Evolutionary conservation across 2,329 filamentous ascomycete species (phyloP).

Genomic region (Stromatinia cepivora): DNA sequence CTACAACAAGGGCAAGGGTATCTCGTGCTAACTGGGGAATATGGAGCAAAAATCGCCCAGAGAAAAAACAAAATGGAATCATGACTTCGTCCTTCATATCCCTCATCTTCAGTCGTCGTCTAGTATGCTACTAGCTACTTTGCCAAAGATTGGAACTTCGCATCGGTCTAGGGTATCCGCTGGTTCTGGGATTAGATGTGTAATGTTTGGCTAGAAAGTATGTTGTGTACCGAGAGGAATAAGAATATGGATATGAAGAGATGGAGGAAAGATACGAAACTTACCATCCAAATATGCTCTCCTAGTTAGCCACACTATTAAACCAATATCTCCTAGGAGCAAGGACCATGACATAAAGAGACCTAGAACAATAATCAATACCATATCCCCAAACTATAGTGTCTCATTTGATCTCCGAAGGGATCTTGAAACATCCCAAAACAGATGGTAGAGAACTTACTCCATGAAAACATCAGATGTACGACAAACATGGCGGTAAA

Average conservation of each 20-base stretch:
- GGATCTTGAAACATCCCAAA: no score
- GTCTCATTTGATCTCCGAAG: background rate
- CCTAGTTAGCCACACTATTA: constrained; percentile 75
- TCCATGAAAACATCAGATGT: constrained; percentile 86
- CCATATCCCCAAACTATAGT: background rate
- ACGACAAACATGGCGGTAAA: constrained; percentile 75
- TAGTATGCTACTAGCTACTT: constrained; percentile 81
- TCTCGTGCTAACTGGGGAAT: constrained; percentile 10
- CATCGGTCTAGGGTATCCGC: constrained; percentile 57
- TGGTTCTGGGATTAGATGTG: constrained; percentile 40
- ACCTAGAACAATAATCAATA: constrained; percentile 6
- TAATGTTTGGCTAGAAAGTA: background rate
- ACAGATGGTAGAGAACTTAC: constrained; percentile 42
- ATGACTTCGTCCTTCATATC: background rate
- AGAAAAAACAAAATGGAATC: background rate
- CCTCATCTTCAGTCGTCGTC: constrained; percentile 65
- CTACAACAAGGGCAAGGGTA: constrained; percentile 13
- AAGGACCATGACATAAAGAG: constrained; percentile 79
- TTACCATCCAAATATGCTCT: constrained; percentile 79
- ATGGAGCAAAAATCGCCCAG: constrained; percentile 3
- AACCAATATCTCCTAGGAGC: constrained; percentile 69
- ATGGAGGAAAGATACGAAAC: constrained; percentile 26
- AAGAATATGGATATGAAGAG: constrained; percentile 1
- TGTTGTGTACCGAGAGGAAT: background rate
- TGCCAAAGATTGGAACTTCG: constrained; percentile 85